A percentile compares a stretch with the other conserved stretches of the same genome.
These are phyloP conservation scores for Boletus sp. DNA, from an alignment of 1,284 basidiomycete genomes.

Conservation along the genomic window DNA sequence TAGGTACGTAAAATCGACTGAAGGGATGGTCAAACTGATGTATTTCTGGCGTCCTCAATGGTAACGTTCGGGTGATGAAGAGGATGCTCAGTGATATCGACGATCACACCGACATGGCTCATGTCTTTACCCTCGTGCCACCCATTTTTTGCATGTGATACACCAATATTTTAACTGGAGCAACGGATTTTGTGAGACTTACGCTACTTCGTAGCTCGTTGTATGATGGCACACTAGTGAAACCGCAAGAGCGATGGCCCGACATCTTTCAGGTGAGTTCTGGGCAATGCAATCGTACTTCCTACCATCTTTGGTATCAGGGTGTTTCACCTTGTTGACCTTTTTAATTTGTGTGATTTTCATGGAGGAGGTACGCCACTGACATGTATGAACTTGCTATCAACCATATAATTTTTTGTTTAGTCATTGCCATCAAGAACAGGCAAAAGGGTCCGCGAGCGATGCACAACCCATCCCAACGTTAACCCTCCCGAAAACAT, in stretches of 20 bases:
- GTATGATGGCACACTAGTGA: constrained; percentile 46
- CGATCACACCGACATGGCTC: constrained; percentile 36
- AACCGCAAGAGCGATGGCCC: constrained; percentile 46
- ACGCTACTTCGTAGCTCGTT: constrained; percentile 46
- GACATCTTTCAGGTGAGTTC: constrained; percentile 40
- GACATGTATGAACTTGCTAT: constrained; percentile 1
- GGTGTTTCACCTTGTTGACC: constrained; percentile 51
- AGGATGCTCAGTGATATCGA: constrained; percentile 51
- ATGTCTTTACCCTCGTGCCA: constrained; percentile 24
- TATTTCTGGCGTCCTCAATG: constrained; percentile 33
- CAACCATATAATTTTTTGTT: not conserved
- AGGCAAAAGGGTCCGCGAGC: not conserved
- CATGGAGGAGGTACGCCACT: constrained; percentile 50
- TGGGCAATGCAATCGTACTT: constrained; percentile 54
- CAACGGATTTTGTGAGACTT: constrained; percentile 19
- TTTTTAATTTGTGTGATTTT: constrained; percentile 53
- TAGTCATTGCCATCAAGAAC: constrained; percentile 19
- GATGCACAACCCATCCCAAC: constrained; percentile 30
- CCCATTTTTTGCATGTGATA: constrained; percentile 24
- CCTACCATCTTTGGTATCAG: constrained; percentile 54
- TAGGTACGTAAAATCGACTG: constrained; percentile 39
- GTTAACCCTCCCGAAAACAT: constrained; percentile 34
- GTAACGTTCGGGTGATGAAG: constrained; percentile 33
- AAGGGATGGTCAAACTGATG: constrained; percentile 26
- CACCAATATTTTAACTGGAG: constrained; percentile 27